Evolutionary conservation across 2,329 filamentous ascomycete genomes (phyloP).

Genomic region (Beauveria varroae): DNA sequence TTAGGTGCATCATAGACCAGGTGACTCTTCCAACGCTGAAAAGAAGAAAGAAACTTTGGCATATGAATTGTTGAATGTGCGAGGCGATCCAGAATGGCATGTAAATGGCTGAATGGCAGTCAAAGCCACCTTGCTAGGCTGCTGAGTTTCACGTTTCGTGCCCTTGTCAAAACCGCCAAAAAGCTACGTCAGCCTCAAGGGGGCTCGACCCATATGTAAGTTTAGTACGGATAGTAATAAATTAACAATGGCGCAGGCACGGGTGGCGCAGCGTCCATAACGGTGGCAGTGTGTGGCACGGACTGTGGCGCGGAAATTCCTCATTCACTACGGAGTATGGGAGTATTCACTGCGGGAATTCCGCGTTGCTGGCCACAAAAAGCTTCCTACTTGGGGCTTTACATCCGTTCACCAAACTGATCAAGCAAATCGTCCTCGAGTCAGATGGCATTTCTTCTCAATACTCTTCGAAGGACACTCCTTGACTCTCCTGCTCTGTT

Average conservation of each 20-base stretch:
- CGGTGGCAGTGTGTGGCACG: background rate
- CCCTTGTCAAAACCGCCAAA: background rate
- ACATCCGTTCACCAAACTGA: too few relatives aligned
- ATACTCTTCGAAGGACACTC: too few relatives aligned
- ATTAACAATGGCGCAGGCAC: background rate
- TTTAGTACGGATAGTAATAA: background rate
- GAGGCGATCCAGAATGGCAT: background rate
- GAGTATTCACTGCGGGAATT: too few relatives aligned
- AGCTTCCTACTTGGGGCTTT: too few relatives aligned
- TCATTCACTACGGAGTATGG: too few relatives aligned
- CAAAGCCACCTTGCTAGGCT: background rate
- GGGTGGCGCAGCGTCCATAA: background rate
- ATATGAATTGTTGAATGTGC: background rate
- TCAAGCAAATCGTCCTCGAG: too few relatives aligned
- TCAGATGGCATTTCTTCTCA: too few relatives aligned
- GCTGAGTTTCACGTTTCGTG: background rate
- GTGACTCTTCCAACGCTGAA: background rate
- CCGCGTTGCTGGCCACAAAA: too few relatives aligned
- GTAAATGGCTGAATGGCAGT: background rate
- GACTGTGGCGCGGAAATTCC: background rate
- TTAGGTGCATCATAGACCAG: conserved; percentile 3
- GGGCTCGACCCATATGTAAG: background rate
- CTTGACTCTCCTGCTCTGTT: too few relatives aligned
- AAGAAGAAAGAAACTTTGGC: background rate
- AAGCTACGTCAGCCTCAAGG: conserved; percentile 8